phyloP scores from a whole-genome alignment of 2,329 filamentous ascomycete species.

The Diaporthe amygdali region DNA sequence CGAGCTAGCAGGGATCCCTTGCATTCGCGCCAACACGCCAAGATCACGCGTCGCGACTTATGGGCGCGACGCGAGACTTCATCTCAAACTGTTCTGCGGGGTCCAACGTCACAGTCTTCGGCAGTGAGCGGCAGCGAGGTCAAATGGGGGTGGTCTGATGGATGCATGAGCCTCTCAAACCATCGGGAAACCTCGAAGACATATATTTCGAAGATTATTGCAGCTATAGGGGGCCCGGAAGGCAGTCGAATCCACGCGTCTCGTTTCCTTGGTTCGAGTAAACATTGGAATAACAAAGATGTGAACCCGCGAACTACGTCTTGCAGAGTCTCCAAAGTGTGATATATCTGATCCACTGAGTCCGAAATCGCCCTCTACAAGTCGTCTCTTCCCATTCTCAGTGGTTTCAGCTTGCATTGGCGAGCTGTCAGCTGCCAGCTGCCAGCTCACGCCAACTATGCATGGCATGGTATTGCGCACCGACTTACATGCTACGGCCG shows the following conservation, averaged over 20 bases:
- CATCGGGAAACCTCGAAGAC: background rate
- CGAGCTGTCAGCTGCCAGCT: conserved; percentile 1
- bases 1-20: background rate
- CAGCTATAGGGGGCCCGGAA: background rate
- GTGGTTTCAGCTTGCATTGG: background rate
- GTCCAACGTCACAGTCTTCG: conserved; percentile 4
- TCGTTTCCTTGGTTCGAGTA: background rate
- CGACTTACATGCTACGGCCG: background rate
- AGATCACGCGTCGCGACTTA: background rate
- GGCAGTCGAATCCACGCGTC: background rate
- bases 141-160: background rate
- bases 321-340: background rate
- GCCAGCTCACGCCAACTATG: background rate
- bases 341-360: background rate
- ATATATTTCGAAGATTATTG: background rate
- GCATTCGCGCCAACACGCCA: background rate
- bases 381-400: background rate
- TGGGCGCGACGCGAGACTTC: background rate
- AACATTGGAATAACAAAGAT: conserved; percentile 10
- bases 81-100: background rate
- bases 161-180: background rate
- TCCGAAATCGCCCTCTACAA: background rate
- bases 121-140: conserved; percentile 1
- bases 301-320: background rate
- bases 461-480: background rate